Conservation (phyloP, 2,329 filamentous ascomycete genomes). For the Aaosphaeria pasadenensis region DNA sequence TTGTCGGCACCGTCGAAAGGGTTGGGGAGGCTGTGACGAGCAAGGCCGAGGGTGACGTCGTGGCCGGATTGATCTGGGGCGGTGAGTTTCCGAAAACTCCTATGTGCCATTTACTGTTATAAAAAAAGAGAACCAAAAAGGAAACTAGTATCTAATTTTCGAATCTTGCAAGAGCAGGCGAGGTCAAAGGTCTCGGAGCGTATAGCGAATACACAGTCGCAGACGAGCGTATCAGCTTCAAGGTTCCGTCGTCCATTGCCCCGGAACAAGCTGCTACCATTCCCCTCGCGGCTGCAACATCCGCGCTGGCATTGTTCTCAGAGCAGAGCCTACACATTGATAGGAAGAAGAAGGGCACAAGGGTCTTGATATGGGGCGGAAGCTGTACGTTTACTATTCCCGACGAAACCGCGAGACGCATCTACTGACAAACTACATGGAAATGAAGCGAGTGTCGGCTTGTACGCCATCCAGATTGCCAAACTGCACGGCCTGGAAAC, state of each 20-base stretch:
- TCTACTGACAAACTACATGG: background rate
- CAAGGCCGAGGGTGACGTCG: slow-evolving; percentile 16
- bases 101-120: no score
- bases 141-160: background rate
- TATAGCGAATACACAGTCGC: slow-evolving; percentile 42
- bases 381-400: slow-evolving; percentile 30
- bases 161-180: slow-evolving; percentile 6
- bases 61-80: slow-evolving; percentile 37
- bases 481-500: slow-evolving; percentile 3
- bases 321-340: slow-evolving; percentile 35
- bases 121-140: no score
- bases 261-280: slow-evolving; percentile 37
- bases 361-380: slow-evolving; percentile 44
- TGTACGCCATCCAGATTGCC: slow-evolving; percentile 7
- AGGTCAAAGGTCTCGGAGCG: slow-evolving; percentile 34
- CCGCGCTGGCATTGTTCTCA: slow-evolving; percentile 42
- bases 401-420: background rate
- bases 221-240: slow-evolving; percentile 42
- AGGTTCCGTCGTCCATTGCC: slow-evolving; percentile 29
- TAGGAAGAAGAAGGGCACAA: slow-evolving; percentile 9
- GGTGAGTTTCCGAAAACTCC: slow-evolving; percentile 11
- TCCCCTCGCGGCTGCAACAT: slow-evolving; percentile 39
- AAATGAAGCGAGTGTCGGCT: slow-evolving; percentile 2
- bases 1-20: slow-evolving; percentile 34
- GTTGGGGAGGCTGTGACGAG: slow-evolving; percentile 29